Base-by-base conservation (phyloP, 257 asterid species). In the Fraxinus cuspidata region DNA sequence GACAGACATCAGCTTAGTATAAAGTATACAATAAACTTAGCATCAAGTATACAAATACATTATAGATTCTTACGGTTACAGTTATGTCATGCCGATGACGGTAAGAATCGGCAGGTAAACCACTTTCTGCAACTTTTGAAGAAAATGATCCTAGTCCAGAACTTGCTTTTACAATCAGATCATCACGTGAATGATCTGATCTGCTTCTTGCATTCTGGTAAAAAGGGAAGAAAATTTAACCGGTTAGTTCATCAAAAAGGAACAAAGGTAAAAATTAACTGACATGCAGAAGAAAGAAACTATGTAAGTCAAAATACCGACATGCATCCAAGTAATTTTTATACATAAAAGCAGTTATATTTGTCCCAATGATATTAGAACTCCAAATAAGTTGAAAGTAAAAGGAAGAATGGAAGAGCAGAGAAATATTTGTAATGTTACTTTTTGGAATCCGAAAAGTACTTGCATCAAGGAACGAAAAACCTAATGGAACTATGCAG, bases 81-180 rank as follows among this genome's bases (percentile, higher is more conserved):
- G 93, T 80, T 77, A 96, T 93, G 83, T 96, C 99, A 86, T 96
- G 98, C 77, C 71, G 86, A 19, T 81, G 86, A 21, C 97, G 85
- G 82, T 92, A 96, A 25, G 94, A 79, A 68, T 92, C 96, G 0
- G 90, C 88, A 3, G 97, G 88, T 80, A 87, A 13, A 63, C 81
- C 83, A 79, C 76, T 87, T 25, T 88, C 96, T 29, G 77, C 88
- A 56, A 86, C 89, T 72, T 86, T 90, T 29, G 86, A 35, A 67
- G 71, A 81, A 74, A 38, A 71, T 51, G 89, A 34, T 40, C 80
- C 90, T 71, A 65, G 32, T 68, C 81, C 93, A 72, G 76, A 47
- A 74, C 77, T 75, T 58, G 78, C 29, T 58, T 83, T 84, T 79
- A 78, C 81, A 76, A 79, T 83, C 56, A 78, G 83, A 27, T 79